Evolutionary conservation across 441 rosid species (phyloP).

Genomic region (Geranium incanum): DNA sequence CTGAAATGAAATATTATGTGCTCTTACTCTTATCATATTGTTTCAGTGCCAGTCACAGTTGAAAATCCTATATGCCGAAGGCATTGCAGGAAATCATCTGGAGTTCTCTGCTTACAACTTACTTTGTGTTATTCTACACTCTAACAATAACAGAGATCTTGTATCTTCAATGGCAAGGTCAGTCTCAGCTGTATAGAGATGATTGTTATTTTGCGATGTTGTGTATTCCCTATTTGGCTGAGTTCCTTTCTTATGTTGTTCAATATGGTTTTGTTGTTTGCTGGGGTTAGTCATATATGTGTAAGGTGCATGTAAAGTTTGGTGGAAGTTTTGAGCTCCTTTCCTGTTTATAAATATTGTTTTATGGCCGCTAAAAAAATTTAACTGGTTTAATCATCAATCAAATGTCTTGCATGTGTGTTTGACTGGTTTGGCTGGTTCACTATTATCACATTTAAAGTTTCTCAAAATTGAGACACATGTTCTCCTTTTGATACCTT

Average conservation of each 20-base stretch:
- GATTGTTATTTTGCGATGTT: background rate
- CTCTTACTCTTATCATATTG: slow-evolving; percentile 14
- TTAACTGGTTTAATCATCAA: background rate
- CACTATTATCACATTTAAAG: background rate
- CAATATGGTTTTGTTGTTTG: background rate
- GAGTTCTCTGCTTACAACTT: slow-evolving; percentile 93
- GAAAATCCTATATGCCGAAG: slow-evolving; percentile 82
- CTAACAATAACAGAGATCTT: slow-evolving; percentile 76
- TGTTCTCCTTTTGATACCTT: background rate
- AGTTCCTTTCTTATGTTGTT: background rate
- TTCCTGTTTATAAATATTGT: no score
- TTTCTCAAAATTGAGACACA: background rate
- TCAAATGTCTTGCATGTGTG: background rate
- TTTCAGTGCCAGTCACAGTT: slow-evolving; percentile 93
- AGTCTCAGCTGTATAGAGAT: slow-evolving; percentile 16
- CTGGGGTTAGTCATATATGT: background rate
- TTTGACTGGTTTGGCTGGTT: background rate
- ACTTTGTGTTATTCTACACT: slow-evolving; percentile 84
- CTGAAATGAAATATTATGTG: background rate
- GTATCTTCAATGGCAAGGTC: slow-evolving; percentile 89
- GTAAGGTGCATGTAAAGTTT: background rate
- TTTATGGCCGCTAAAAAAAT: no score
- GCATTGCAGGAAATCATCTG: slow-evolving; percentile 78
- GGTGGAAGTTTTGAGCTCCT: background rate
- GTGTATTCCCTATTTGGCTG: no score